Percentiles rank a stretch among this genome's conserved stretches.
phyloP scores from a whole-genome alignment of 129 eudicot species.

The Flaveria trinervia region DNA sequence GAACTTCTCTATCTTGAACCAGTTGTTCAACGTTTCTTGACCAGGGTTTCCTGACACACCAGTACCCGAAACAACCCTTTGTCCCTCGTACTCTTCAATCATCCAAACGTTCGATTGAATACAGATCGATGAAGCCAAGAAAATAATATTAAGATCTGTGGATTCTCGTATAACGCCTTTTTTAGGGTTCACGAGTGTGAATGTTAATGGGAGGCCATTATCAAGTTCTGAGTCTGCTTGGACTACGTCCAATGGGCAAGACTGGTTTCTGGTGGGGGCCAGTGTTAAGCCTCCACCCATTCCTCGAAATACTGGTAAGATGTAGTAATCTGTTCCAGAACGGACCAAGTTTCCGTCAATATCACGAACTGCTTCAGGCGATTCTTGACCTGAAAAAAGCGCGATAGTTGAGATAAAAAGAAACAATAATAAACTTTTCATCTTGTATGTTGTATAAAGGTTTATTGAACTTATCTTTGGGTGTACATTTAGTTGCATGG shows the following conservation, averaged over 20 bases:
- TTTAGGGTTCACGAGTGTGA: neutral
- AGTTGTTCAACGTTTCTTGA: conserved; percentile 2
- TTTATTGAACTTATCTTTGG: neutral
- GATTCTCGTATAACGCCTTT: conserved; percentile 8
- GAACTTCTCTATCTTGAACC: conserved; percentile 28
- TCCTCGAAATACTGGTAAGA: neutral
- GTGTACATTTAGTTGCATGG: neutral
- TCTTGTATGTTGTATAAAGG: neutral
- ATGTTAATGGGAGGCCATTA: neutral
- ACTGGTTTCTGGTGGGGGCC: neutral
- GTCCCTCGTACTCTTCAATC: neutral
- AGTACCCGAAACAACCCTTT: neutral
- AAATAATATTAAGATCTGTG: conserved; percentile 8
- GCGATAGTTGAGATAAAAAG: neutral
- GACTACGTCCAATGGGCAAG: conserved; percentile 4
- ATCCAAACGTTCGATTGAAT: conserved; percentile 4
- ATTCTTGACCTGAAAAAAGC: neutral
- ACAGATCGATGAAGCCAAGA: neutral
- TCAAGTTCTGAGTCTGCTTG: neutral
- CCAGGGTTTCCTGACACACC: conserved; percentile 21
- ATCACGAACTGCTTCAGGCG: neutral
- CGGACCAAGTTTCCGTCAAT: neutral
- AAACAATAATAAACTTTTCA: neutral
- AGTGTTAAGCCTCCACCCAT: conserved; percentile 6
- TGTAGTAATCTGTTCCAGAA: conserved; percentile 4